Percentiles rank a stretch among this genome's conserved stretches.
Evolutionary conservation across 257 asterid species (phyloP).

Genomic region (Penstemon eatonii): DNA sequence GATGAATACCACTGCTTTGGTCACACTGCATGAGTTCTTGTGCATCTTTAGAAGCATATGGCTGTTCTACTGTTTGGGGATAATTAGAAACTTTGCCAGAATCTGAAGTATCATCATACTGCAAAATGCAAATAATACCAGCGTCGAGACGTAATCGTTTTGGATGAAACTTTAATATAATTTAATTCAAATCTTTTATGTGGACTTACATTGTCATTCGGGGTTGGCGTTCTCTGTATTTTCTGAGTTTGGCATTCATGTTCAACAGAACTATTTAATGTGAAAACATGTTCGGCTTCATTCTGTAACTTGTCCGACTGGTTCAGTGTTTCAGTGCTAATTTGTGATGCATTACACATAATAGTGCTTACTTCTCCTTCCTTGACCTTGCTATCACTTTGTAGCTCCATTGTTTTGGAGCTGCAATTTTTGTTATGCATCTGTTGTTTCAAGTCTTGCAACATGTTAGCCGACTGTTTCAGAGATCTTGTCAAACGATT

Average conservation of each 20-base stretch:
- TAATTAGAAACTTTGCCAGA: constrained; percentile 28
- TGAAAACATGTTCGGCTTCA: constrained; percentile 29
- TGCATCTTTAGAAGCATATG: constrained; percentile 24
- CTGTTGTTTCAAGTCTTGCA: constrained; percentile 45
- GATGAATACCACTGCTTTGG: constrained; percentile 35
- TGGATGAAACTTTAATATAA: constrained; percentile 7
- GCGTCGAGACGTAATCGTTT: constrained; percentile 18
- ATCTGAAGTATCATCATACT: constrained; percentile 37
- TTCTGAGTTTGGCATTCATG: constrained; percentile 37
- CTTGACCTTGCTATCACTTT: constrained; percentile 28
- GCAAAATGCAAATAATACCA: constrained; percentile 32
- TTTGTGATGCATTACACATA: constrained; percentile 25
- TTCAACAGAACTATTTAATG: constrained; percentile 27
- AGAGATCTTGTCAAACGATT: constrained; percentile 30
- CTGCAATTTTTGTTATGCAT: constrained; percentile 35
- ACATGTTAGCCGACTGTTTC: constrained; percentile 38
- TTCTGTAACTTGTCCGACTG: constrained; percentile 25
- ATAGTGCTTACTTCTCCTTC: constrained; percentile 29
- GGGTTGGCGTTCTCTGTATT: constrained; percentile 22
- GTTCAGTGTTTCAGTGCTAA: constrained; percentile 26
- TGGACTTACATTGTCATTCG: constrained; percentile 48
- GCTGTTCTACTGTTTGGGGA: constrained; percentile 29
- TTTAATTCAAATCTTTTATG: neutral
- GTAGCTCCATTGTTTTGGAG: constrained; percentile 33
- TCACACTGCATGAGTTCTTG: constrained; percentile 37